These are phyloP conservation scores for Suillus alpinus DNA, from an alignment of 768 basidiomycete genomes.

Conservation along the genomic window DNA sequence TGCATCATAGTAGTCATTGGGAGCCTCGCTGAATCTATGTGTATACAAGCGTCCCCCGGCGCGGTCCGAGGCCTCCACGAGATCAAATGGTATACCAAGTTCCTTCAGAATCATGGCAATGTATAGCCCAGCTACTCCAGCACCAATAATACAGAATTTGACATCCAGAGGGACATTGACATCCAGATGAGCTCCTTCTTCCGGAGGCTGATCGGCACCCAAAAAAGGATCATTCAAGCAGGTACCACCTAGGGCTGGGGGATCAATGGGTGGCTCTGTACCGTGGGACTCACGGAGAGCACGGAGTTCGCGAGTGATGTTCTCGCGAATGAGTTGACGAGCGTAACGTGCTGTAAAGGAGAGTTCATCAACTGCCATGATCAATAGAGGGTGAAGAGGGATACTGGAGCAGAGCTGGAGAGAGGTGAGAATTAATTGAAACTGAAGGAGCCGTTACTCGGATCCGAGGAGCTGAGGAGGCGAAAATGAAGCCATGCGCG, in stretches of 20 bases:
- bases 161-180: neutral
- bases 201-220: neutral
- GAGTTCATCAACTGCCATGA: neutral
- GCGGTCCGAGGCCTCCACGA: slow-evolving; percentile 15
- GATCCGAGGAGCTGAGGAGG: neutral
- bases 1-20: neutral
- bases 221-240: neutral
- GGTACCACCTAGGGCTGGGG: neutral
- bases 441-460: neutral
- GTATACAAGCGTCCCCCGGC: slow-evolving; percentile 22
- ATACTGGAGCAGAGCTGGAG: neutral
- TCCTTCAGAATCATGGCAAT: slow-evolving; percentile 20
- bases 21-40: neutral
- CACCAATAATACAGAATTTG: slow-evolving; percentile 14
- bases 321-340: neutral
- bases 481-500: neutral
- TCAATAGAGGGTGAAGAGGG: neutral
- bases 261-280: too few species aligned
- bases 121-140: slow-evolving; percentile 16
- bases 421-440: neutral
- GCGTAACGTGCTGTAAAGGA: neutral
- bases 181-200: neutral
- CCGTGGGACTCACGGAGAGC: neutral
- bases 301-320: neutral
- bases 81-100: slow-evolving; percentile 17